Evolutionary conservation across 2,329 filamentous ascomycete species (phyloP).

Genomic region (Dactylellina drechsleri): DNA sequence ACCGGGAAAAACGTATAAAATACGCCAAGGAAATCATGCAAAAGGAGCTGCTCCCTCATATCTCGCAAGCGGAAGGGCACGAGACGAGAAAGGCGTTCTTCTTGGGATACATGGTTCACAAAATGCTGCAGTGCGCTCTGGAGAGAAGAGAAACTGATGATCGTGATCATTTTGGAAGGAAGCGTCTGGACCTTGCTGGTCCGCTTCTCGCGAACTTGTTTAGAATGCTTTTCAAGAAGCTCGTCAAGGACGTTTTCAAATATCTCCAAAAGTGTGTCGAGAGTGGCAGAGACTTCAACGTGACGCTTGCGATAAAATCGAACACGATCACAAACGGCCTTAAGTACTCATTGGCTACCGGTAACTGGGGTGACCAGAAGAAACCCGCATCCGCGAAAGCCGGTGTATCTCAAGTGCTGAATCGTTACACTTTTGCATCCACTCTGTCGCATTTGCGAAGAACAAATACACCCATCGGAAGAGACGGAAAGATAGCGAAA

Average conservation of each 20-base stretch:
- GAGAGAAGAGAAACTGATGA: conserved; percentile 95
- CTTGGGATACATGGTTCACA: conserved; percentile 98
- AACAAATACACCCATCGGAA: conserved; percentile 96
- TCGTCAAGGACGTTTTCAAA: conserved; percentile 88
- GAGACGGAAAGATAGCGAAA: conserved; percentile 98
- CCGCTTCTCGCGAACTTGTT: conserved; percentile 96
- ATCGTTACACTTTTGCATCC: conserved; percentile 96
- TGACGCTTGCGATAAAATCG: conserved; percentile 89
- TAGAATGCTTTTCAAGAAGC: conserved; percentile 86
- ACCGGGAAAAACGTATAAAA: conserved; percentile 85
- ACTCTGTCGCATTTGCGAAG: conserved; percentile 95
- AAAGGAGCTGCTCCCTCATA: conserved; percentile 95
- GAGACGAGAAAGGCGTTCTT: conserved; percentile 98
- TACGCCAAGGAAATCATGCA: conserved; percentile 94
- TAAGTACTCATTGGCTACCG: conserved; percentile 95
- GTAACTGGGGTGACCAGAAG: conserved; percentile 99
- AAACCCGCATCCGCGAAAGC: conserved; percentile 94
- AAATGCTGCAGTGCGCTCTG: conserved; percentile 89
- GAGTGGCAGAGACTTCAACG: conserved; percentile 85
- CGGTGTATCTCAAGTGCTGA: conserved; percentile 96
- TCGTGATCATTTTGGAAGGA: conserved; percentile 98
- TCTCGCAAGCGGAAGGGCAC: conserved; percentile 92
- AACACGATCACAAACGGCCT: conserved; percentile 91
- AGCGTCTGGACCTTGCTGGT: conserved; percentile 93
- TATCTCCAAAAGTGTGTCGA: conserved; percentile 95